Conservation (phyloP, 2,329 filamentous ascomycete genomes). For the Colletotrichum sp. region DNA sequence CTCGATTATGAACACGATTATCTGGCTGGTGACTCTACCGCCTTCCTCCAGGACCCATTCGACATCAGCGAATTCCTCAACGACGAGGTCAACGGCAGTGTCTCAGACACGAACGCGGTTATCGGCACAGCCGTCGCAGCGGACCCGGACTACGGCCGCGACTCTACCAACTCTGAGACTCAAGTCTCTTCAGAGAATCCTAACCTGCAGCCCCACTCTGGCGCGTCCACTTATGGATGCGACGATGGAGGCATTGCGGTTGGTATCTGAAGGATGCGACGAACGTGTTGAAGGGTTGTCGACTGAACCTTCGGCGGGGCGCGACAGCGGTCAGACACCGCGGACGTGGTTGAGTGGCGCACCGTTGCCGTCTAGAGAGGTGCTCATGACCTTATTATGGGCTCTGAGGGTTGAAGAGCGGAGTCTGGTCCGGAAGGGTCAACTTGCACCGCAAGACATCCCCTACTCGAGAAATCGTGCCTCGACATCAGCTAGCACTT, state of each 20-base stretch:
- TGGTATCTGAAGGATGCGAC: slow-evolving; percentile 64
- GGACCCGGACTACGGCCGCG: slow-evolving; percentile 57
- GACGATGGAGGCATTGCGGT: slow-evolving; percentile 77
- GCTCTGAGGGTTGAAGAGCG: slow-evolving; percentile 47
- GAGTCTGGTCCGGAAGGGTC: slow-evolving; percentile 29
- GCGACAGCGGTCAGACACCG: slow-evolving; percentile 39
- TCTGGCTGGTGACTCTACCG: slow-evolving; percentile 65
- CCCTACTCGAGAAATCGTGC: neutral
- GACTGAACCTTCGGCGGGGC: slow-evolving; percentile 38
- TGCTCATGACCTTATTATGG: slow-evolving; percentile 54
- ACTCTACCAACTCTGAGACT: slow-evolving; percentile 64
- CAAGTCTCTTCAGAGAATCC: slow-evolving; percentile 67
- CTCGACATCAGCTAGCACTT: neutral
- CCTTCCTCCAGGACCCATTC: slow-evolving; percentile 51
- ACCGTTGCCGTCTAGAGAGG: slow-evolving; percentile 51
- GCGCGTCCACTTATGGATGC: slow-evolving; percentile 77
- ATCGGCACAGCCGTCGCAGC: slow-evolving; percentile 54
- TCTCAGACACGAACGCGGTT: slow-evolving; percentile 54
- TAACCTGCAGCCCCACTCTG: slow-evolving; percentile 76
- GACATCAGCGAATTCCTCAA: slow-evolving; percentile 62
- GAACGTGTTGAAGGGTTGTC: slow-evolving; percentile 45
- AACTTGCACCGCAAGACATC: neutral
- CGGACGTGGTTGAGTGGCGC: slow-evolving; percentile 41
- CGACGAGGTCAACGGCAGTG: slow-evolving; percentile 51
- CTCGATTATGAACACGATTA: slow-evolving; percentile 70